phyloP scores from a whole-genome alignment of 352 stramenopile genomes.

The Lagenidium giganteum region DNA sequence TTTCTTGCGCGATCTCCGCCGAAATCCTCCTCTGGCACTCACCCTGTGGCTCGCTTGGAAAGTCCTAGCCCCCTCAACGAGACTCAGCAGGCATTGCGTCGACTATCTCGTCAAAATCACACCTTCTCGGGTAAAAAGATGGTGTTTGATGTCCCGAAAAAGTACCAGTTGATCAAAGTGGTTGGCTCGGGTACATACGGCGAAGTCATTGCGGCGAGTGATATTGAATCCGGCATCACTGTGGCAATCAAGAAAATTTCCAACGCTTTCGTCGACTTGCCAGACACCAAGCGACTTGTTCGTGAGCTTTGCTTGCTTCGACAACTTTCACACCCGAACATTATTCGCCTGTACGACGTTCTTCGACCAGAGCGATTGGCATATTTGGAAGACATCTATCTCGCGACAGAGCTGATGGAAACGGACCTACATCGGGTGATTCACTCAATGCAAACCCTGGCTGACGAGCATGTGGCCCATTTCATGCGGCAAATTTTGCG shows the following conservation, averaged over 20 bases:
- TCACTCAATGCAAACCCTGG: conserved; percentile 88
- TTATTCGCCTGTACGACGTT: conserved; percentile 94
- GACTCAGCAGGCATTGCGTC: no score
- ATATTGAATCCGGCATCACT: conserved; percentile 73
- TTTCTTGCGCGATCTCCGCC: conserved; percentile 16
- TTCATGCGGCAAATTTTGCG: conserved; percentile 97
- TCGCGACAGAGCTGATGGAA: conserved; percentile 96
- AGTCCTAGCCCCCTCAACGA: no score
- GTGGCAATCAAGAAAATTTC: conserved; percentile 96
- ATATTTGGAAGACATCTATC: conserved; percentile 96
- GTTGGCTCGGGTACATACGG: conserved; percentile 73
- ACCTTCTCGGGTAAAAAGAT: conserved; percentile 60
- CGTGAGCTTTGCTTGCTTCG: conserved; percentile 90
- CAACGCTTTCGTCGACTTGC: conserved; percentile 71
- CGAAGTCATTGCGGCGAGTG: conserved; percentile 77
- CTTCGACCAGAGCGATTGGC: conserved; percentile 88
- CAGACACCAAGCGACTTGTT: conserved; percentile 91
- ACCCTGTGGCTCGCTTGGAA: no score
- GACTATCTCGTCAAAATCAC: conserved; percentile 55
- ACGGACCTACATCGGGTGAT: conserved; percentile 90
- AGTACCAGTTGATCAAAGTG: conserved; percentile 81
- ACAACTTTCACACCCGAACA: conserved; percentile 85
- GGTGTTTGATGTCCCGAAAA: conserved; percentile 71
- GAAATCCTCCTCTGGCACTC: conserved; percentile 10
- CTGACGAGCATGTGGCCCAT: conserved; percentile 90